Base-by-base conservation (phyloP, 164 flowering plant genomes). In the Tinospora cordifolia region DNA sequence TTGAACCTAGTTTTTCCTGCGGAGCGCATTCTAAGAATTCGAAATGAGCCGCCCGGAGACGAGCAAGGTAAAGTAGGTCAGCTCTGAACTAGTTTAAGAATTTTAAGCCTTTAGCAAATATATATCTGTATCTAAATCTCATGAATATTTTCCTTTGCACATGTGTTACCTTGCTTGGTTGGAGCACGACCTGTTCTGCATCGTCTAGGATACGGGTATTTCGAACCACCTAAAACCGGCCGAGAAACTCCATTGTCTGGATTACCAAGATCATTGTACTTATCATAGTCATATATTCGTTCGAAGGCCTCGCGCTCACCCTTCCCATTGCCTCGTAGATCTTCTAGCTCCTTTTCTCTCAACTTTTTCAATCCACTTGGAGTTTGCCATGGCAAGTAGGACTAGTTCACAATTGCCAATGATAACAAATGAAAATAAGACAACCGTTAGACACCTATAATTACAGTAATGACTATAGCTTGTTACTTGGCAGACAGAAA, bases 311-410 rank as follows among this genome's bases (percentile, higher is more conserved):
- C 44, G 39, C 70, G 41, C 65, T 72, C 65, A 4, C 65, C 70
- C 3, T 25, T 10, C 6, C 75, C 75, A 59, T 66, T 60, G 19
- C 75, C 75, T 57, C 75, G 63, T 41, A 72, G 34, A 11, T 26
- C 26, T 13, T 27, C 38, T 2, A 72, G 30, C 19, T 72, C 75
- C 0, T 40, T 6, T n/a, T 66, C 65, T 26, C 75, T 72, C 44
- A 72, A 34, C 66, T 57, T 66, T 54, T 72, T 58, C 38, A 72
- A 8, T 5, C 75, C 75, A 26, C 12, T 12, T 51, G 74, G 74
- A 15, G 74, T 71, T 21, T 91, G 19, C 7, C 77, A 77, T 71
- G 94, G 94, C 79, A 91, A 71, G 70, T 83, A 89, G 17, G 87
- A 81, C 92, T 90, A 84, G 63, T 1, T 51, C 39, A 54, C 36